Base-by-base conservation (phyloP, 345 rosid genomes). In the Pistacia integerrima region DNA sequence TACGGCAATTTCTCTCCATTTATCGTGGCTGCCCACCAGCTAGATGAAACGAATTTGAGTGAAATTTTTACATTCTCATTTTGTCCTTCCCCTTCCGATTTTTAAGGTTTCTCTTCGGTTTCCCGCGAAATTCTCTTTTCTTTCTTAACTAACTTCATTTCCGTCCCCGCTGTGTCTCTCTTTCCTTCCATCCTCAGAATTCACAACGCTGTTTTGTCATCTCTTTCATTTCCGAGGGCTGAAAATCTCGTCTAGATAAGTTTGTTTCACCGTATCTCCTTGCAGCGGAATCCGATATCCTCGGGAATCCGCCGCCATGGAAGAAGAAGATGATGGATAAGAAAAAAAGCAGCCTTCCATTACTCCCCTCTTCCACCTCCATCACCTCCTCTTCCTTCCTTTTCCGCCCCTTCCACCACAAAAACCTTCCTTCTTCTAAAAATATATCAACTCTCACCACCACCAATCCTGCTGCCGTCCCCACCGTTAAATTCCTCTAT, bases 251-350 rank as follows among this genome's bases (percentile, higher is more conserved):
- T 41, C 46, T 41, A 41, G 8, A 5, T 41, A 41, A 41, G 8
- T 41, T 41, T 41, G 46, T 41, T 41, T 41, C 9, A 5, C 46
- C 5, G 1, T 8, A 61, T 20, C 18, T 60, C 48, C 48, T 3
- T 30, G 41, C 74, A 44, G 88, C 84, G 84, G 90, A 80, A 77
- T 82, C 85, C 84, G 82, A 8, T 67, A 52, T 74, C 51, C 70
- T 61, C 82, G 85, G 84, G 85, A 80, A 77, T 88, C 89, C 86
- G 83, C 88, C 70, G 83, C 88, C 73, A 86, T 84, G 91, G 89
- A 83, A 80, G 78, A 88, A 86, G 33, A 30, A 30, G 33, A 30
- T 2, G 33, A 30, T 30, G 33, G 33, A 30, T 88, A 81, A 79
- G 83, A 86, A 78, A 38, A 73, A 84, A 67, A 73, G 77, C 63